phyloP scores from a whole-genome alignment of 2,329 filamentous ascomycete species.

The Pestalotiopsis sp. region DNA sequence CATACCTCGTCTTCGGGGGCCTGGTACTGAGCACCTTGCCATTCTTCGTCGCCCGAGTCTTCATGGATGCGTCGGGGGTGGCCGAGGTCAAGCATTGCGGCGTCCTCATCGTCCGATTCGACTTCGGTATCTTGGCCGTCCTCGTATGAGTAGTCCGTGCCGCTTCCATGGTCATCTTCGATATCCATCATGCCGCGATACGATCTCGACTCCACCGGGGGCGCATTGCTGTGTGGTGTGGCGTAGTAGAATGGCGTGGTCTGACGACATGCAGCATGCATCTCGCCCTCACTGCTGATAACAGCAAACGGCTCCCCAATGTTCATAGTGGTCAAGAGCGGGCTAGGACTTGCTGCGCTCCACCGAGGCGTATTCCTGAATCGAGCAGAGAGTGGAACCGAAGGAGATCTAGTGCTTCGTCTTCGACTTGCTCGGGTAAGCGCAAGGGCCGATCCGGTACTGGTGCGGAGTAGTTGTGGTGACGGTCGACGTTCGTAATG shows the following conservation, averaged over 20 bases:
- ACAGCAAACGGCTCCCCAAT: conserved; percentile 32
- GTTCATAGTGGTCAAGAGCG: conserved; percentile 17
- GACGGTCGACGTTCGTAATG: conserved; percentile 37
- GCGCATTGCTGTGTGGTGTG: conserved; percentile 69
- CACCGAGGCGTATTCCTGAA: conserved; percentile 53
- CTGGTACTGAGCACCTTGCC: conserved; percentile 28
- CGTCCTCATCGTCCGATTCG: conserved; percentile 22
- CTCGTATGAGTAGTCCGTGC: conserved; percentile 36
- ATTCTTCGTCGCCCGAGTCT: conserved; percentile 24
- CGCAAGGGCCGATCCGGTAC: conserved; percentile 23
- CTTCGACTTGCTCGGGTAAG: conserved; percentile 41
- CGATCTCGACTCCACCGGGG: conserved; percentile 41
- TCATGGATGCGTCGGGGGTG: conserved; percentile 17
- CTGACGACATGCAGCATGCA: conserved; percentile 8
- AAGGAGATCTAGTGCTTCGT: conserved; percentile 60
- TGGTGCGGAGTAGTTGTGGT: conserved; percentile 34
- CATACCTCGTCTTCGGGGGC: conserved; percentile 55
- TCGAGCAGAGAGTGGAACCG: conserved; percentile 32
- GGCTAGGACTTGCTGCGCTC: conserved; percentile 48
- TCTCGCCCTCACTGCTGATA: conserved; percentile 25
- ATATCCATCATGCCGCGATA: conserved; percentile 23
- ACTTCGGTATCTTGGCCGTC: conserved; percentile 31
- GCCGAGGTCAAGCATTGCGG: conserved; percentile 30
- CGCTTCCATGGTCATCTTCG: conserved; percentile 25
- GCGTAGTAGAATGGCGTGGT: conserved; percentile 72